Conservation (phyloP, 2,329 filamentous ascomycete species). For the Hypoxylon sp. region DNA sequence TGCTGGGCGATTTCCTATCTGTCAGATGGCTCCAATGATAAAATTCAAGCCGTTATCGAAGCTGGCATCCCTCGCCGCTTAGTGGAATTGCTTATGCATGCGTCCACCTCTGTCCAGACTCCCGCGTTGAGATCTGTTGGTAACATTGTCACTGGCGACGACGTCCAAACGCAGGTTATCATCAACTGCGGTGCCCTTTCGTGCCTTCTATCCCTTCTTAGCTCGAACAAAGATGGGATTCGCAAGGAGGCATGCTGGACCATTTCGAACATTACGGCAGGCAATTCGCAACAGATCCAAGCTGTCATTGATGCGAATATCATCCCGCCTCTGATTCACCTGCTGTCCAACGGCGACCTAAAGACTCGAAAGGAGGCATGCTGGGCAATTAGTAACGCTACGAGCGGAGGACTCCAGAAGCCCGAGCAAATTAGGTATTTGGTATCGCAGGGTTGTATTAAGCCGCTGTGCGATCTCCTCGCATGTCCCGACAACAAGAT, state of each 20-base stretch:
- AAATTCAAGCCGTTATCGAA: conserved; percentile 99
- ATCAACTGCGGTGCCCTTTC: conserved; percentile 97
- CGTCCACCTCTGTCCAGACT: conserved; percentile 97
- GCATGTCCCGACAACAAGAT: conserved; percentile 99
- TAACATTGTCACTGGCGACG: conserved; percentile 98
- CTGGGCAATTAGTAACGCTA: conserved; percentile 99
- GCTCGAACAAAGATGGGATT: conserved; percentile 98
- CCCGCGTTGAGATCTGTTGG: conserved; percentile 96
- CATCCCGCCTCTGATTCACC: conserved; percentile 93
- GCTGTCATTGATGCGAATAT: conserved; percentile 96
- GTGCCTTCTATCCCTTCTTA: conserved; percentile 90
- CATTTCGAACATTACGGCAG: conserved; percentile 98
- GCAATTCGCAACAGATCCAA: conserved; percentile 98
- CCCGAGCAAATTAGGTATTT: conserved; percentile 98
- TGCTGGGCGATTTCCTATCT: conserved; percentile 99
- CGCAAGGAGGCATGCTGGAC: conserved; percentile 99
- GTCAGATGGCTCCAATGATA: conserved; percentile 97
- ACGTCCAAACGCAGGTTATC: conserved; percentile 98
- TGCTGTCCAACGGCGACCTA: conserved; percentile 95
- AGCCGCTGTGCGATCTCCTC: conserved; percentile 94
- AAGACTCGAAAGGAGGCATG: conserved; percentile 99
- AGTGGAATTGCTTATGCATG: conserved; percentile 97
- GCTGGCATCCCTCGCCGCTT: conserved; percentile 95
- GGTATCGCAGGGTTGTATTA: conserved; percentile 93
- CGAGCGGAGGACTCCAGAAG: conserved; percentile 96